These are phyloP conservation scores for Maudiozyma turicensis DNA, from an alignment of 805 yeast genomes.

Conservation along the genomic window DNA sequence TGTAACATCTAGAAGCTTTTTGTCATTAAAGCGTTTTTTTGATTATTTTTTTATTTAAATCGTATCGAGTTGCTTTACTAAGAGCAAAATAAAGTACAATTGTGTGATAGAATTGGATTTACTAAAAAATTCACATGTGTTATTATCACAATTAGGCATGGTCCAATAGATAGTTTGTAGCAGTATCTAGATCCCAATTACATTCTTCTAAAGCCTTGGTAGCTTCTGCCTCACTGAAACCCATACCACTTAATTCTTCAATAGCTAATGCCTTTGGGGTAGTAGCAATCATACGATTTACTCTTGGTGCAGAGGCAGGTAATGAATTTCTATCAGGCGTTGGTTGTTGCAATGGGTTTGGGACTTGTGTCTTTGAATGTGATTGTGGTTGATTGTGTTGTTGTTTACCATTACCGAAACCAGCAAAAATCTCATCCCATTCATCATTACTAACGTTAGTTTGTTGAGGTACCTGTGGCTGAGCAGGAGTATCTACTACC, in stretches of 20 bases:
- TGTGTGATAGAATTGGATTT: background rate
- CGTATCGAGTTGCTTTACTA: too few relatives aligned
- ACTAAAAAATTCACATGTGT: background rate
- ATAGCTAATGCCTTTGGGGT: slow-evolving; percentile 49
- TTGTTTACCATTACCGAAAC: slow-evolving; percentile 49
- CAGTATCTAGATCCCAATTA: slow-evolving; percentile 70
- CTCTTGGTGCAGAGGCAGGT: slow-evolving; percentile 5
- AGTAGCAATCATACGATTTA: slow-evolving; percentile 30
- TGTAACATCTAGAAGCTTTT: background rate
- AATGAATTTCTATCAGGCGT: slow-evolving; percentile 1
- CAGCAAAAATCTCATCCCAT: slow-evolving; percentile 92
- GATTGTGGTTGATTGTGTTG: slow-evolving; percentile 2
- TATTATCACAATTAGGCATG: slow-evolving; percentile 36
- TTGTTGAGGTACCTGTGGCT: slow-evolving; percentile 2
- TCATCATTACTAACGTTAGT: slow-evolving; percentile 47
- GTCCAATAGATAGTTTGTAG: slow-evolving; percentile 79
- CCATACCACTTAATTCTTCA: slow-evolving; percentile 82
- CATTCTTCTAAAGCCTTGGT: slow-evolving; percentile 56
- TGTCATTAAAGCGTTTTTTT: too few relatives aligned
- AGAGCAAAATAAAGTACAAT: background rate
- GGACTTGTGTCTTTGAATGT: slow-evolving; percentile 12
- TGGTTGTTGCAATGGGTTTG: slow-evolving; percentile 6
- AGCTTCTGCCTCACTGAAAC: slow-evolving; percentile 62
- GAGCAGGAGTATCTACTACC: background rate
- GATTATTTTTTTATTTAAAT: too few relatives aligned